Conservation (phyloP, 192 early-diverging fungal genomes). For the Paraglomus brasilianum region DNA sequence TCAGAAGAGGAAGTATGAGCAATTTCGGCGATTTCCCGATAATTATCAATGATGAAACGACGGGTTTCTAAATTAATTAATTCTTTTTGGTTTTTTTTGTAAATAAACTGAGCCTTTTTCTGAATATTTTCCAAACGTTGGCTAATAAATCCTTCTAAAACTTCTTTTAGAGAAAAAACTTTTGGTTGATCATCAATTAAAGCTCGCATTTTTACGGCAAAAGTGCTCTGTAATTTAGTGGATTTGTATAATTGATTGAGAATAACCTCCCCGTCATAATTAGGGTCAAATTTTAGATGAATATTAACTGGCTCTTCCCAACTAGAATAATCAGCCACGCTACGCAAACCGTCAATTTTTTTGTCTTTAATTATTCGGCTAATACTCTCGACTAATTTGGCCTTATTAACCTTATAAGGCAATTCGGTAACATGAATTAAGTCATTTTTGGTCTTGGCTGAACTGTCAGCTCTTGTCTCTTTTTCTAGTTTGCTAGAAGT, state of each 20-base stretch:
- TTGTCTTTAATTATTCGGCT: constrained; percentile 14
- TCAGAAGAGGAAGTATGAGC: constrained; percentile 4
- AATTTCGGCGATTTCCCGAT: constrained; percentile 7
- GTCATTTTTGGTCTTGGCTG: not conserved
- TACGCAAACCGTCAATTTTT: constrained; percentile 1
- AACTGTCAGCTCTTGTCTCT: too few species aligned
- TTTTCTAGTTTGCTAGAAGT: not conserved
- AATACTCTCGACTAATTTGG: not conserved
- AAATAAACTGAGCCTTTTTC: constrained; percentile 25
- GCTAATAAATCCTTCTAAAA: constrained; percentile 17
- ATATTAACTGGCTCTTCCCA: constrained; percentile 22
- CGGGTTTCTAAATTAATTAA: constrained; percentile 21
- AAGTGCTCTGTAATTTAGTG: constrained; percentile 16
- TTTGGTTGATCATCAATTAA: constrained; percentile 19
- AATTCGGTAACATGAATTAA: constrained; percentile 6
- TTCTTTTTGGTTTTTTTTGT: constrained; percentile 10
- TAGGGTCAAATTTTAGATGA: constrained; percentile 13
- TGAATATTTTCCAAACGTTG: constrained; percentile 14
- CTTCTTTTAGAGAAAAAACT: constrained; percentile 23
- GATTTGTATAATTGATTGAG: constrained; percentile 22
- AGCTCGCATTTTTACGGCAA: constrained; percentile 14
- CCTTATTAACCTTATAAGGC: constrained; percentile 9
- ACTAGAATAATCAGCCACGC: constrained; percentile 11
- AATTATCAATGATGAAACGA: constrained; percentile 20
- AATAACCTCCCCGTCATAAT: constrained; percentile 26